Percentiles rank a stretch among this genome's conserved stretches.
Evolutionary conservation across 129 eudicot genomes (phyloP).

Genomic region (Saussurea involucrata): DNA sequence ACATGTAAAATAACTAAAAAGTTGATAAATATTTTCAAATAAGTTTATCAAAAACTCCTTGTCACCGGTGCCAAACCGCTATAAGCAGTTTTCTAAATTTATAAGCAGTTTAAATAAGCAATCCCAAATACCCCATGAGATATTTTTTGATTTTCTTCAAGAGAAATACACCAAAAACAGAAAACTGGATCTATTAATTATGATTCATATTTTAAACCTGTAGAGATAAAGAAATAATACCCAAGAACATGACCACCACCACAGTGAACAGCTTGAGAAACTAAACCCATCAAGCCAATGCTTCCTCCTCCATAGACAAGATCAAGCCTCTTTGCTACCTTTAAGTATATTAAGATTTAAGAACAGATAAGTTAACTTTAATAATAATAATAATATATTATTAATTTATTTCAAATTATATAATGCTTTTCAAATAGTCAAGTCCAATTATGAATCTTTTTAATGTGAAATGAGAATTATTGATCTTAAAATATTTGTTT

Average conservation of each 20-base stretch:
- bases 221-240: conserved; percentile 18
- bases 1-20: too few species aligned
- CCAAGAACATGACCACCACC: conserved; percentile 83
- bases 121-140: too few species aligned
- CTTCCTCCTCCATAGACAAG: conserved; percentile 89
- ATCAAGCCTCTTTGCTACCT: conserved; percentile 64
- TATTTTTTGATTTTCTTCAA: neutral
- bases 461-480: neutral
- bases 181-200: neutral
- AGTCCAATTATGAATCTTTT: neutral
- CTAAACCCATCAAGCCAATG: conserved; percentile 71
- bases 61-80: too few species aligned
- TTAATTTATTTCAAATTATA: neutral
- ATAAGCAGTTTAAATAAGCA: too few species aligned
- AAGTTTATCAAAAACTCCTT: too few species aligned
- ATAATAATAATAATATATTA: neutral
- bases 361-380: neutral
- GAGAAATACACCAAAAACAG: neutral
- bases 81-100: too few species aligned
- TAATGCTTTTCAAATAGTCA: neutral
- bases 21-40: too few species aligned
- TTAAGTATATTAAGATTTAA: conserved; percentile 7
- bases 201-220: too few species aligned
- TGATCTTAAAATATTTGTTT: neutral
- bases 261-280: conserved; percentile 61